Evolutionary conservation across 1,284 basidiomycete genomes (phyloP).

Genomic region (Trametes pubescens): DNA sequence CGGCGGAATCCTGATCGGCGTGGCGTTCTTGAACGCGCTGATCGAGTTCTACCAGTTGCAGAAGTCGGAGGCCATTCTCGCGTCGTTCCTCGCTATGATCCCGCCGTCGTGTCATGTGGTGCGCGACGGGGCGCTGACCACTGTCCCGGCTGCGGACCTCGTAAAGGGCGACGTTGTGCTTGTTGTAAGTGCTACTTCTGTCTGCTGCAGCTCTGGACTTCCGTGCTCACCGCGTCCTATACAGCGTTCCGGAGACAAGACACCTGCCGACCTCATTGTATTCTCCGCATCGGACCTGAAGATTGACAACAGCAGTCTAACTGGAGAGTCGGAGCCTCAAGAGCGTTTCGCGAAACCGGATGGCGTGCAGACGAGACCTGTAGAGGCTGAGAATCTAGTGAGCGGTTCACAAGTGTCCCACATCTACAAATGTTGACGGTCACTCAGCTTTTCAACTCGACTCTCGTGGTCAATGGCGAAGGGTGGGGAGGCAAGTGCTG

Average conservation of each 20-base stretch:
- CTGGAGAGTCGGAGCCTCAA: slow-evolving; percentile 75
- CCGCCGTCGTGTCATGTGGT: slow-evolving; percentile 72
- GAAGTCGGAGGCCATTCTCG: slow-evolving; percentile 75
- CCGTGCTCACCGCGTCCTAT: neutral
- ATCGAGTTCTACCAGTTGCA: slow-evolving; percentile 78
- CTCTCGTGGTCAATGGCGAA: slow-evolving; percentile 72
- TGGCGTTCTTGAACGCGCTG: slow-evolving; percentile 73
- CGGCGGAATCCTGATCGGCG: slow-evolving; percentile 72
- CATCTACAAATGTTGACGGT: neutral
- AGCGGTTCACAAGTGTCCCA: slow-evolving; percentile 18
- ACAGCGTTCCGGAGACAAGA: slow-evolving; percentile 73
- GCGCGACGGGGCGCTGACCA: slow-evolving; percentile 63
- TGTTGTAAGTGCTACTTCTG: slow-evolving; percentile 49
- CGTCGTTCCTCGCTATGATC: slow-evolving; percentile 76
- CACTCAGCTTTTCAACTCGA: slow-evolving; percentile 69
- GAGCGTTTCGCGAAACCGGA: slow-evolving; percentile 58
- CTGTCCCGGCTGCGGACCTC: slow-evolving; percentile 67
- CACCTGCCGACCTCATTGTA: slow-evolving; percentile 69
- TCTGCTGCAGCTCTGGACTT: neutral
- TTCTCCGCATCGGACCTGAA: slow-evolving; percentile 69
- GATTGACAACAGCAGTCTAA: slow-evolving; percentile 75
- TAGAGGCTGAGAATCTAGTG: slow-evolving; percentile 73
- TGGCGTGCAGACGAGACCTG: slow-evolving; percentile 57
- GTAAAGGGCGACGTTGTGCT: slow-evolving; percentile 77
- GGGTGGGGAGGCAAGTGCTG: slow-evolving; percentile 64